Evolutionary conservation across 306 rosid species (phyloP).

Genomic region (Datisca glomerata): DNA sequence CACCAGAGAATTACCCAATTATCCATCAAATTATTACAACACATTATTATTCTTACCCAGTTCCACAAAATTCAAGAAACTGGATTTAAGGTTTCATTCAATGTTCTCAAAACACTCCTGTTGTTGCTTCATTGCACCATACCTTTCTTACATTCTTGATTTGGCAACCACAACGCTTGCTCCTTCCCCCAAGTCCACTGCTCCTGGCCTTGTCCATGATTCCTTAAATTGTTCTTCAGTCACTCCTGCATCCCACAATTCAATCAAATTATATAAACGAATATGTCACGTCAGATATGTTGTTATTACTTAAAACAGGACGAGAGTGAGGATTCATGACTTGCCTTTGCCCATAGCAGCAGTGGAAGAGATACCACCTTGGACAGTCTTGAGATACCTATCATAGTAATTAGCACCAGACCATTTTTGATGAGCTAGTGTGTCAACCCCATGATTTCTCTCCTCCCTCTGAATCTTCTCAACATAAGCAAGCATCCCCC

Average conservation of each 20-base stretch:
- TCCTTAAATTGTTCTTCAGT: slow-evolving; percentile 94
- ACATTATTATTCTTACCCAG: no score
- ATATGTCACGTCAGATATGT: no score
- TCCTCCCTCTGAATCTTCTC: slow-evolving; percentile 95
- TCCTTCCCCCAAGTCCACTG: slow-evolving; percentile 41
- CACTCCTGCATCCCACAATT: slow-evolving; percentile 65
- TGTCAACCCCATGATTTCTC: slow-evolving; percentile 81
- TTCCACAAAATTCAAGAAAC: background rate
- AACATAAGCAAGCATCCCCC: slow-evolving; percentile 94
- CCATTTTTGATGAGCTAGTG: slow-evolving; percentile 98
- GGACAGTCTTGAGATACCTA: slow-evolving; percentile 86
- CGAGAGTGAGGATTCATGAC: background rate
- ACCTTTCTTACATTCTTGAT: slow-evolving; percentile 48
- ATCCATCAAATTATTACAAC: no score
- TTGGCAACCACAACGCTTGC: slow-evolving; percentile 57
- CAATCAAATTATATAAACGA: no score
- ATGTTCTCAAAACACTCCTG: no score
- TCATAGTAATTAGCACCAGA: slow-evolving; percentile 94
- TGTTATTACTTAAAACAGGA: no score
- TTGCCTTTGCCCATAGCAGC: slow-evolving; percentile 99
- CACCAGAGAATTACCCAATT: no score
- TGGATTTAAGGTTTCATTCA: no score
- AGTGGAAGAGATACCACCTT: slow-evolving; percentile 88
- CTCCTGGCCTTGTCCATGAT: slow-evolving; percentile 76
- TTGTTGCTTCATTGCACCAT: background rate